Base-by-base conservation (phyloP, 2,329 filamentous ascomycete genomes). In the Tolypocladium guangdongense region DNA sequence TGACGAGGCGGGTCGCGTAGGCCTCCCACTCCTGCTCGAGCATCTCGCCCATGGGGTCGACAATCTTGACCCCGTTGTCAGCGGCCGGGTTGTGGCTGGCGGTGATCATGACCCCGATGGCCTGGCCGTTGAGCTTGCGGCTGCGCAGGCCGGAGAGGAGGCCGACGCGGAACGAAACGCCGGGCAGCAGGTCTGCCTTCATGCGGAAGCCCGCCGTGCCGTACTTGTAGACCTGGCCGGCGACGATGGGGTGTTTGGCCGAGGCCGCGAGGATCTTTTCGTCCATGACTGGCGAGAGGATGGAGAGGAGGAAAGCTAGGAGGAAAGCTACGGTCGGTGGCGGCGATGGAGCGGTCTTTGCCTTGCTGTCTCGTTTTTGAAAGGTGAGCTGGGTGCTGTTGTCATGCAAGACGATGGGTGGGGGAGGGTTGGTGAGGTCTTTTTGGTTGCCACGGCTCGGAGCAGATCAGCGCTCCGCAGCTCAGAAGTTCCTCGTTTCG, bases 11-110 rank as follows among this genome's bases (percentile, higher is more conserved):
- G 37, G 93, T 97, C 52, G 91, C 90, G 69, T 91, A 86, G 38
- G 78, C 76, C 74, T 99, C 93, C 93, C 93, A 99, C 56, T 92
- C 88, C 70, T 91, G 86, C 81, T 95, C 90, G 50, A 96, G 80
- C 93, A 97, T 97, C 71, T 97, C 93, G 59, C 93, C 92, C 85
- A 95, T 87, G 14, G 93, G 93, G 70, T 99, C 93, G 58, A 99
- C 90, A 61, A 99, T 83, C 79, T 96, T 96, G 69, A 96, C 87
- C 51, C 90, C 90, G 70, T 96, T 96, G 72, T 96, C 90, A 62
- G 83, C 79, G 36, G 90, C 86, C 20, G 88, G 88, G 72, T 96
- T 96, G 77, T 96, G 90, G 65, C 88, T 95, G 57, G 90, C 90
- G 43, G 90, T 96, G 69, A 96, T 88, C 90, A 96, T 96, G 61